Percentiles rank a stretch among this genome's conserved stretches.
phyloP scores from a whole-genome alignment of 2,329 filamentous ascomycete species.

The Emericellopsis cladophorae region DNA sequence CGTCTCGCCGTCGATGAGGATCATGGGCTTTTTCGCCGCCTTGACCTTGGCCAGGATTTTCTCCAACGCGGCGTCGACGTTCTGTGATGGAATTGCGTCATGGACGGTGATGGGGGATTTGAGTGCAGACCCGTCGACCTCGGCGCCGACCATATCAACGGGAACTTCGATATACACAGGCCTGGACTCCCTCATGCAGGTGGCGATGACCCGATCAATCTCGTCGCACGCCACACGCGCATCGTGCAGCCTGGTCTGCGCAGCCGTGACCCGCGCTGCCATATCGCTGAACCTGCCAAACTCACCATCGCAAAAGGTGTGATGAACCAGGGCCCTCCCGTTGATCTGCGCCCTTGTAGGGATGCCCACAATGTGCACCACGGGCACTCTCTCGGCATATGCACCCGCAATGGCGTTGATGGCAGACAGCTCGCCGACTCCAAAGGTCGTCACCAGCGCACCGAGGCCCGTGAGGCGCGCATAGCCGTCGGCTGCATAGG shows the following conservation, averaged over 20 bases:
- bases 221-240: slow-evolving; percentile 17
- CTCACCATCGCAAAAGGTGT: slow-evolving; percentile 43
- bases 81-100: slow-evolving; percentile 6
- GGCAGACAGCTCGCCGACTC: slow-evolving; percentile 44
- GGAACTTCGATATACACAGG: slow-evolving; percentile 46
- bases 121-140: slow-evolving; percentile 17
- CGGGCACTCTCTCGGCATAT: slow-evolving; percentile 40
- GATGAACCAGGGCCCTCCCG: slow-evolving; percentile 31
- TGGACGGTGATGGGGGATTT: slow-evolving; percentile 8
- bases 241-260: slow-evolving; percentile 20
- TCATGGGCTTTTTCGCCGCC: slow-evolving; percentile 29
- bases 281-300: slow-evolving; percentile 37
- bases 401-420: slow-evolving; percentile 47
- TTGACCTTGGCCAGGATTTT: slow-evolving; percentile 27
- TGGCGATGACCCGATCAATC: slow-evolving; percentile 35
- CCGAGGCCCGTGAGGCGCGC: slow-evolving; percentile 36
- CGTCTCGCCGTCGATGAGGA: slow-evolving; percentile 39
- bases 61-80: slow-evolving; percentile 15
- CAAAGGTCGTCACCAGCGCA: slow-evolving; percentile 44
- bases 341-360: slow-evolving; percentile 30
- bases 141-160: slow-evolving; percentile 31
- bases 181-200: slow-evolving; percentile 36
- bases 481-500: slow-evolving; percentile 46
- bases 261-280: slow-evolving; percentile 32
- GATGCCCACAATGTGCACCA: slow-evolving; percentile 46